A percentile compares a stretch with the other conserved stretches of the same genome.
These are phyloP conservation scores for Aspergillus pseudoterreus DNA, from an alignment of 2,329 filamentous ascomycete genomes.

Conservation along the genomic window DNA sequence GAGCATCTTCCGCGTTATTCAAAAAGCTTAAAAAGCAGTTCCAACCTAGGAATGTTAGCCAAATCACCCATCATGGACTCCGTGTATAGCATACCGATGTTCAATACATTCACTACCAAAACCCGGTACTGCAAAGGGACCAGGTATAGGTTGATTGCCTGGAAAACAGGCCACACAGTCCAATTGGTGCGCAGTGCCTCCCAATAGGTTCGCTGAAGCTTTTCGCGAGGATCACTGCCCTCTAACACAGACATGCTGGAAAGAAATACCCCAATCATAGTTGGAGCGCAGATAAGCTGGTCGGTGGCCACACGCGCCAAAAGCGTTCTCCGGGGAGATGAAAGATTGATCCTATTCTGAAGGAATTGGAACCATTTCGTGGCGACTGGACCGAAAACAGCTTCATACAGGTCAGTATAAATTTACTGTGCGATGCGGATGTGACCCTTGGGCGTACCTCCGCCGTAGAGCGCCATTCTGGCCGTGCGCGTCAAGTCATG, in stretches of 20 bases:
- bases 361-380: conserved; percentile 17
- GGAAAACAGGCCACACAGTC: conserved; percentile 13
- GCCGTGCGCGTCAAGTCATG: conserved; percentile 12
- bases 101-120: conserved; percentile 13
- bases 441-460: conserved; percentile 3
- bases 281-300: conserved; percentile 13
- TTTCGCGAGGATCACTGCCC: conserved; percentile 8
- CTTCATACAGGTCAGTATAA: background rate
- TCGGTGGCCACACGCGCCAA: conserved; percentile 11
- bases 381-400: conserved; percentile 13
- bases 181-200: conserved; percentile 14
- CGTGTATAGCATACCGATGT: conserved; percentile 7
- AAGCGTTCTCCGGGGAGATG: conserved; percentile 3
- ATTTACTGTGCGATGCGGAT: too few species aligned
- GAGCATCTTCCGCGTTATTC: conserved; percentile 6
- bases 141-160: conserved; percentile 10
- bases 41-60: conserved; percentile 9
- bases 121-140: conserved; percentile 15
- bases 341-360: conserved; percentile 8
- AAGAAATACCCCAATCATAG: conserved; percentile 15
- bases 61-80: background rate
- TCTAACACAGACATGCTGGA: conserved; percentile 16
- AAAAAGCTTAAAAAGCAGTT: conserved; percentile 17
- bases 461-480: conserved; percentile 13
- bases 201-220: conserved; percentile 12